These are phyloP conservation scores for Fusarium sacchari DNA, from an alignment of 2,329 filamentous ascomycete genomes.

Conservation along the genomic window DNA sequence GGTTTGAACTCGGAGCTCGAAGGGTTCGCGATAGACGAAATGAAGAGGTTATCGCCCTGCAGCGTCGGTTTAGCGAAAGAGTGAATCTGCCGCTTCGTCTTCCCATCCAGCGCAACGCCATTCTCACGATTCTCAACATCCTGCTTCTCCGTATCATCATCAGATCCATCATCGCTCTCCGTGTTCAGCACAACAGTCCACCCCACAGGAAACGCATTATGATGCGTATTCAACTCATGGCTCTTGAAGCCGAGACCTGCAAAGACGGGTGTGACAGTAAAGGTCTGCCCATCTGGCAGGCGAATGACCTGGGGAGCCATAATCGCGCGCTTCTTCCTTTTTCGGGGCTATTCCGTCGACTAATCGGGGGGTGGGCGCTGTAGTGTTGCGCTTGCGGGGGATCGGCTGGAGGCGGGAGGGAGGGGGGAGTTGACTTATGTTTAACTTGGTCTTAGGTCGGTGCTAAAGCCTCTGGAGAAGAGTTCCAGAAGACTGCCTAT, in stretches of 20 bases:
- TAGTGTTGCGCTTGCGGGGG: slow-evolving; percentile 34
- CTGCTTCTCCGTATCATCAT: slow-evolving; percentile 38
- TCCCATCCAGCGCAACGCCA: slow-evolving; percentile 29
- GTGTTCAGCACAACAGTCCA: slow-evolving; percentile 92
- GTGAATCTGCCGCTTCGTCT: slow-evolving; percentile 38
- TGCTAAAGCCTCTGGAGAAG: slow-evolving; percentile 29
- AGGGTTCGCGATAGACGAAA: slow-evolving; percentile 90
- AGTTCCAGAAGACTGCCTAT: slow-evolving; percentile 42
- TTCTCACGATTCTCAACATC: slow-evolving; percentile 31
- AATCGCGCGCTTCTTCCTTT: slow-evolving; percentile 1
- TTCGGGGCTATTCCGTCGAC: slow-evolving; percentile 4
- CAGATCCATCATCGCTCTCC: slow-evolving; percentile 48
- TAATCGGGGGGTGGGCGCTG: slow-evolving; percentile 16
- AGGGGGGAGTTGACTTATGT: slow-evolving; percentile 18
- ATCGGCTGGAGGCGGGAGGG: slow-evolving; percentile 22
- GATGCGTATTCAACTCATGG: slow-evolving; percentile 75
- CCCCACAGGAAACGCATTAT: slow-evolving; percentile 80
- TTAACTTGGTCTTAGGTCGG: not conserved
- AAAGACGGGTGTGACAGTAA: slow-evolving; percentile 86
- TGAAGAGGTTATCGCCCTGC: slow-evolving; percentile 83
- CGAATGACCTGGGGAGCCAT: slow-evolving; percentile 64
- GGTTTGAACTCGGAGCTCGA: slow-evolving; percentile 83
- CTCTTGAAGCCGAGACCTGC: slow-evolving; percentile 92
- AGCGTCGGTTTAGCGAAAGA: slow-evolving; percentile 78
- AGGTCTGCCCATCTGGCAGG: slow-evolving; percentile 87